A percentile compares a stretch with the other conserved stretches of the same genome.
phyloP scores from a whole-genome alignment of 805 yeast species.

The Spathaspora arborariae region DNA sequence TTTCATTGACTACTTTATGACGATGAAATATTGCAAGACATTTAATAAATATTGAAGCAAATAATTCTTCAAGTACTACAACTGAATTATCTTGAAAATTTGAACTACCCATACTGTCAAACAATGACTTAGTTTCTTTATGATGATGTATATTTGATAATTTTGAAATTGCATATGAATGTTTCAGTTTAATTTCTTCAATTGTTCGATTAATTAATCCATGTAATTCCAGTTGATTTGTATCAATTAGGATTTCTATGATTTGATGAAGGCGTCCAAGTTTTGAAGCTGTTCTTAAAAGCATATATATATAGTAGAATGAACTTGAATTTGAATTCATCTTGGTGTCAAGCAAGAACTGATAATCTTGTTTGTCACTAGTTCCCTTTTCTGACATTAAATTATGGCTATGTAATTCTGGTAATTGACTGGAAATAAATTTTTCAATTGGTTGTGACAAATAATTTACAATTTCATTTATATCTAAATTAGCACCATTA shows the following conservation, averaged over 20 bases:
- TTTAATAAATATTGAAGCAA: conserved; percentile 65
- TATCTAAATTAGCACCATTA: conserved; percentile 56
- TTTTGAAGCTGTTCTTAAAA: conserved; percentile 55
- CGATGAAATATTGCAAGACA: conserved; percentile 62
- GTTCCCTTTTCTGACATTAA: conserved; percentile 10
- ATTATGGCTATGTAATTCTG: conserved; percentile 22
- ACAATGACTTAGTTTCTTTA: conserved; percentile 8
- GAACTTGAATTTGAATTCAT: conserved; percentile 35
- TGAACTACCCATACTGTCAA: conserved; percentile 22
- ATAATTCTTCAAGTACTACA: conserved; percentile 62
- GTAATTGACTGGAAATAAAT: conserved; percentile 27
- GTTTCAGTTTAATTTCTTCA: conserved; percentile 60
- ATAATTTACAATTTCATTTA: conserved; percentile 44
- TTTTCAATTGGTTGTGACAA: conserved; percentile 27
- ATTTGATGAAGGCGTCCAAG: conserved; percentile 60
- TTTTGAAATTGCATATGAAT: conserved; percentile 33
- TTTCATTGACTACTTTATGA: conserved; percentile 63
- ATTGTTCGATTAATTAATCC: conserved; percentile 58
- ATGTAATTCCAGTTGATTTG: conserved; percentile 60
- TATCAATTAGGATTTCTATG: conserved; percentile 48
- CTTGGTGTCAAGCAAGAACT: conserved; percentile 27
- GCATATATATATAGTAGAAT: conserved; percentile 49
- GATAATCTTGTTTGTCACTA: conserved; percentile 16
- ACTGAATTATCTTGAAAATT: conserved; percentile 47
- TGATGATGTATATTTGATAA: conserved; percentile 24